Evolutionary conservation across 2,329 filamentous ascomycete genomes (phyloP), one percentile per base, ranked within the genome.

Genomic region (Hypoxylon sp.): DNA sequence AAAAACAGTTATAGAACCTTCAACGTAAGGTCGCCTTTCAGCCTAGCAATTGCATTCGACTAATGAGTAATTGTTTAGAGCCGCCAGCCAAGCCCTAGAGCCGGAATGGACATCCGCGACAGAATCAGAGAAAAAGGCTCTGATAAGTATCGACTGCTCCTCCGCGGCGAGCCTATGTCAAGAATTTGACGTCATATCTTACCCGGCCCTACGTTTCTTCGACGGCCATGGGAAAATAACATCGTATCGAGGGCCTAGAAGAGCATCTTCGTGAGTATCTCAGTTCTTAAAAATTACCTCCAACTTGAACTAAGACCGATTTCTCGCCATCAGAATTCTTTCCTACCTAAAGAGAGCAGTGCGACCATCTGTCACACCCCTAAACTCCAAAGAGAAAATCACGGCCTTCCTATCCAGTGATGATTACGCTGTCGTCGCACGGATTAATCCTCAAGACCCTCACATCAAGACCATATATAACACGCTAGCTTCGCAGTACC

Each of bases 191-290:
- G 76, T 86, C 30, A 75, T 77, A 11, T 84, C 83, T 0, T 84
- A 82, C 64, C 84, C 84, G 2, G 77, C 84, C 5, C 79, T 86
- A 36, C 80, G 84, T 0, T 78, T 82, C 9, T 83, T 82, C 63
- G 77, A 77, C 41, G 72, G 74, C 2, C 74, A 79, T 25, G 76
- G 78, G 1, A 67, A 71, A 3, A 76, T 76, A 50, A 74, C 70
- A 10, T 73, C 81, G 53, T 86, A 85, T 69, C 79, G 84, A 36
- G 84, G 84, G 0, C 77, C 80, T 0, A 77, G 83, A 19, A 80
- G 75, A 48, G 77, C 81, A 0, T 65, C 75, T 10, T 68, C 78
- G 82, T 83, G 62, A 61, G 80, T 75, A 34, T 13, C 45, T 34
- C 6, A 36, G 9, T n/a, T 32, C 25, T 11, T 3, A 21, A 19